These are phyloP conservation scores for Ochromonas danica DNA, from an alignment of 108 stramenopile species.

Conservation along the genomic window DNA sequence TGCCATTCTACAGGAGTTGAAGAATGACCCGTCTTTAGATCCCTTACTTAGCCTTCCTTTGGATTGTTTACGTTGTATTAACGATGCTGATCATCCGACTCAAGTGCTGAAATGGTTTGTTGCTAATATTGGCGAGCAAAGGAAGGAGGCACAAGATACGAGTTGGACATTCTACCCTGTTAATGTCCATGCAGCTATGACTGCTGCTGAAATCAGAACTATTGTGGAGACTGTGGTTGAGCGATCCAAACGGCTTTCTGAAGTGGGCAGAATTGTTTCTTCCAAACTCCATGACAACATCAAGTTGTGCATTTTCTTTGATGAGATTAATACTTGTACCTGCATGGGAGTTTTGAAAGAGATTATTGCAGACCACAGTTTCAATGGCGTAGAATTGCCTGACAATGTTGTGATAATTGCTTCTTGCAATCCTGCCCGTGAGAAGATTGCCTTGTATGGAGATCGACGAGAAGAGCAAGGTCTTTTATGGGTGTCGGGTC, in stretches of 20 bases:
- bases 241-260: neutral
- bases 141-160: neutral
- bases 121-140: neutral
- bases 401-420: slow-evolving; percentile 32
- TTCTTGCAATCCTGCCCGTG: slow-evolving; percentile 39
- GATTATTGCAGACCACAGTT: slow-evolving; percentile 28
- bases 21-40: neutral
- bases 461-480: neutral
- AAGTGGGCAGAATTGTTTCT: neutral
- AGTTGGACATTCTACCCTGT: slow-evolving; percentile 12
- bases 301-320: slow-evolving; percentile 33
- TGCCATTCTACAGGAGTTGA: neutral
- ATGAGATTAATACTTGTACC: slow-evolving; percentile 40
- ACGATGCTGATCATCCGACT: neutral
- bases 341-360: slow-evolving; percentile 44
- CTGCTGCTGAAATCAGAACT: neutral
- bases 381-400: slow-evolving; percentile 19
- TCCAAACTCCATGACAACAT: neutral
- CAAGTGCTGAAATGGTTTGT: slow-evolving; percentile 6
- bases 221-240: neutral
- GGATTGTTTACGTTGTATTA: too few species aligned
- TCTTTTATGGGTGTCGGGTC: neutral
- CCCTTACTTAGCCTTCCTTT: neutral
- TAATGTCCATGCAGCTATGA: slow-evolving; percentile 8
- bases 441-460: neutral